phyloP scores from a whole-genome alignment of 2,329 filamentous ascomycete genomes.

The Paracamarosporium sp. region DNA sequence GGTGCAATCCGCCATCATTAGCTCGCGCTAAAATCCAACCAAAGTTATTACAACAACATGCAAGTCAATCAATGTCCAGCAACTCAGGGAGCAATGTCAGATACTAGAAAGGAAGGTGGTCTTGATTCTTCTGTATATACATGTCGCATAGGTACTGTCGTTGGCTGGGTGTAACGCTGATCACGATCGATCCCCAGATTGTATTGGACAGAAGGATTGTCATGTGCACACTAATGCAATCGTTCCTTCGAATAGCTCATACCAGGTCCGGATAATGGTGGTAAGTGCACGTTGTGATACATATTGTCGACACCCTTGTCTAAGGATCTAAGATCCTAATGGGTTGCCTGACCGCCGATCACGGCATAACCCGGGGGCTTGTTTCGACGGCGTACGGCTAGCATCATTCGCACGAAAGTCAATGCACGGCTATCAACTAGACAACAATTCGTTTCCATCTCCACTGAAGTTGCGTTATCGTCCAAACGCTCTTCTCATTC shows the following conservation, averaged over 20 bases:
- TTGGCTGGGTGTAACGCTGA: background rate
- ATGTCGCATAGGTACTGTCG: background rate
- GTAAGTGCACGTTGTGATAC: background rate
- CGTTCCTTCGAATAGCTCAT: background rate
- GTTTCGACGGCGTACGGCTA: background rate
- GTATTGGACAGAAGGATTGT: background rate
- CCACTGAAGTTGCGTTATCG: background rate
- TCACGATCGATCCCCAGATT: background rate
- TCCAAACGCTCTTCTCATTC: background rate
- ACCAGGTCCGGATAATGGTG: background rate
- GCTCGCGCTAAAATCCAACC: background rate
- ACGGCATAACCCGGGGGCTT: background rate
- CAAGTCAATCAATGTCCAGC: background rate
- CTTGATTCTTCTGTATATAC: background rate
- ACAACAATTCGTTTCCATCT: background rate
- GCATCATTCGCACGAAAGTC: background rate
- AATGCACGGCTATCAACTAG: background rate
- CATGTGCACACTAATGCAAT: background rate
- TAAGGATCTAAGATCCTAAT: background rate
- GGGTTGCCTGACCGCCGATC: background rate
- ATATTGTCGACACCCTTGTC: background rate
- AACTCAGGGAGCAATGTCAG: background rate
- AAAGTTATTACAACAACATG: background rate
- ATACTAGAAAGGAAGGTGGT: slow-evolving; percentile 1
- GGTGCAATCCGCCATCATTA: background rate